Evolutionary conservation across 345 rosid species (phyloP).

Genomic region (Hypericum perforatum): DNA sequence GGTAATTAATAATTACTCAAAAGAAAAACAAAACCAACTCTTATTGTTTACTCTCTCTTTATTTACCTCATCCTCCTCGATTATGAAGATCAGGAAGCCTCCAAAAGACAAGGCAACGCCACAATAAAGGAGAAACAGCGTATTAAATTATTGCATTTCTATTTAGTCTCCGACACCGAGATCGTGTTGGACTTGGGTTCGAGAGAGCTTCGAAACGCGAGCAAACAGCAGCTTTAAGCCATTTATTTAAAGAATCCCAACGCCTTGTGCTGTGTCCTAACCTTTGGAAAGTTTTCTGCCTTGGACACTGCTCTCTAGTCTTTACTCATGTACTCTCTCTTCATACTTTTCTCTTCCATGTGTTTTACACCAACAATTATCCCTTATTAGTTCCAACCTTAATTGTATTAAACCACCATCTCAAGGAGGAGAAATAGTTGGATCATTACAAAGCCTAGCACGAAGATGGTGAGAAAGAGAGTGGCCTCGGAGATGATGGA

Average conservation of each 20-base stretch:
- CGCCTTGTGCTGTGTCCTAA: conserved; percentile 24
- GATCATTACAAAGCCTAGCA: neutral
- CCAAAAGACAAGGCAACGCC: conserved; percentile 19
- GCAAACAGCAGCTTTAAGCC: too few species aligned
- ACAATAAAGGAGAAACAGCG: neutral
- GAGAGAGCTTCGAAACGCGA: neutral
- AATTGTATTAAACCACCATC: too few species aligned
- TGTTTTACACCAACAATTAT: too few species aligned
- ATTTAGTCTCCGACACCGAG: conserved; percentile 9
- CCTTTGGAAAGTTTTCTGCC: neutral
- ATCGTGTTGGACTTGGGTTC: conserved; percentile 22
- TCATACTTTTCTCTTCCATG: too few species aligned
- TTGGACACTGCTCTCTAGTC: too few species aligned
- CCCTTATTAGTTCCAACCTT: too few species aligned
- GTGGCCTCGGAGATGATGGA: conserved; percentile 73
- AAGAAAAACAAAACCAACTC: neutral
- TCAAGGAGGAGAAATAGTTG: too few species aligned
- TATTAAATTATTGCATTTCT: too few species aligned
- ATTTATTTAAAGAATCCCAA: conserved; percentile 24
- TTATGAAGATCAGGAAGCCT: conserved; percentile 16
- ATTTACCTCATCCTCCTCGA: neutral
- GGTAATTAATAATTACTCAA: conserved; percentile 4
- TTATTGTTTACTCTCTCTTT: too few species aligned
- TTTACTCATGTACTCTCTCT: too few species aligned
- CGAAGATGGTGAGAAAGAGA: conserved; percentile 63